These are phyloP conservation scores for Hebeloma cylindrosporum DNA, from an alignment of 768 basidiomycete species.

Conservation along the genomic window DNA sequence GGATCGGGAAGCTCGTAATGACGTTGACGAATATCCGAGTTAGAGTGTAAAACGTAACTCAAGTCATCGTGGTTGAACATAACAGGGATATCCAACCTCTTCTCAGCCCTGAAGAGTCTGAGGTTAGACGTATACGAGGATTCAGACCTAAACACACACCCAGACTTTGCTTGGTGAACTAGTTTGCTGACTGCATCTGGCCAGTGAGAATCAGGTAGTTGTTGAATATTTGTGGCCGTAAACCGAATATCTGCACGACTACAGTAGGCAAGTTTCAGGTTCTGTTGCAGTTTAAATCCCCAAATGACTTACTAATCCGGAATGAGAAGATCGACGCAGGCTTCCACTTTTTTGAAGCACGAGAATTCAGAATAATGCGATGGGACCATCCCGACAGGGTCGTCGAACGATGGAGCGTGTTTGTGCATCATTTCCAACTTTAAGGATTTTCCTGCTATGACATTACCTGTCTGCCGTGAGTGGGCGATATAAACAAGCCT, in stretches of 20 bases:
- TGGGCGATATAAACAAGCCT: slow-evolving; percentile 16
- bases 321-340: slow-evolving; percentile 16
- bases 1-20: no score
- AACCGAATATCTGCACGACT: slow-evolving; percentile 8
- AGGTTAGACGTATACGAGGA: no score
- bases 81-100: not conserved
- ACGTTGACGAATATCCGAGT: slow-evolving; percentile 13
- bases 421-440: no score
- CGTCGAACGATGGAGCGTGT: no score
- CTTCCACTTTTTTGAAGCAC: slow-evolving; percentile 12
- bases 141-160: no score
- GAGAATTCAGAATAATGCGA: not conserved
- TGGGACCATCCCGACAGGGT: no score
- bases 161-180: not conserved
- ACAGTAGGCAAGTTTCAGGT: not conserved
- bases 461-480: not conserved
- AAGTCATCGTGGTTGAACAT: not conserved
- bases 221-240: not conserved
- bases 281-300: not conserved
- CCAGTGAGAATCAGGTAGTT: slow-evolving; percentile 1
- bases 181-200: slow-evolving; percentile 1
- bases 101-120: not conserved
- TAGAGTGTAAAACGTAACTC: slow-evolving; percentile 13
- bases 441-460: no score
- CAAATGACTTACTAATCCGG: slow-evolving; percentile 21